A percentile compares a stretch with the other conserved stretches of the same genome.
Evolutionary conservation across 2,329 filamentous ascomycete species (phyloP).

Genomic region (Zymoseptoria pseudotritici): DNA sequence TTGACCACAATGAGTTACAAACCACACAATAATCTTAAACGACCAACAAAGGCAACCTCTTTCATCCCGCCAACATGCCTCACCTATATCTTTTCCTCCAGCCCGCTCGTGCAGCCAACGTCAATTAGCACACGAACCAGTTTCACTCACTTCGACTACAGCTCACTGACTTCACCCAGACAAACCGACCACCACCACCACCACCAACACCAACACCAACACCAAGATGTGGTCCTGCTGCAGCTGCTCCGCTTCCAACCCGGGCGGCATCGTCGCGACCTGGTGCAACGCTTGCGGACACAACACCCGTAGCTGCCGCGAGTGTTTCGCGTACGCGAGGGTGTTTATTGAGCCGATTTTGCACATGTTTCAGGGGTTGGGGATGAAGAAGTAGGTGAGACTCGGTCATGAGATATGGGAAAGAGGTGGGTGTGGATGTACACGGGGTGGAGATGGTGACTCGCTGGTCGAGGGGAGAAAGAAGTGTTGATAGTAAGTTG

Average conservation of each 20-base stretch:
- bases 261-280: neutral
- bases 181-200: neutral
- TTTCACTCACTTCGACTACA: neutral
- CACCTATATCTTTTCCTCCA: neutral
- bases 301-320: neutral
- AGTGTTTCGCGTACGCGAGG: neutral
- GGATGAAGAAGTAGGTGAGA: neutral
- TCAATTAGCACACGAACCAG: neutral
- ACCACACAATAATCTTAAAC: neutral
- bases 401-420: neutral
- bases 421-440: neutral
- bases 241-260: neutral
- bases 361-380: neutral
- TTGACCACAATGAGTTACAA: neutral
- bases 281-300: neutral
- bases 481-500: no score
- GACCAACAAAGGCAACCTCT: neutral
- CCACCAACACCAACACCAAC: neutral
- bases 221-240: neutral
- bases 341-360: neutral
- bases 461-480: neutral
- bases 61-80: neutral
- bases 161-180: neutral
- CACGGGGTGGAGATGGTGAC: neutral
- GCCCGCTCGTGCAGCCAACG: neutral